Percentiles rank a stretch among this genome's conserved stretches.
These are phyloP conservation scores for Corynespora cassiicola DNA, from an alignment of 2,329 filamentous ascomycete genomes.

Conservation along the genomic window DNA sequence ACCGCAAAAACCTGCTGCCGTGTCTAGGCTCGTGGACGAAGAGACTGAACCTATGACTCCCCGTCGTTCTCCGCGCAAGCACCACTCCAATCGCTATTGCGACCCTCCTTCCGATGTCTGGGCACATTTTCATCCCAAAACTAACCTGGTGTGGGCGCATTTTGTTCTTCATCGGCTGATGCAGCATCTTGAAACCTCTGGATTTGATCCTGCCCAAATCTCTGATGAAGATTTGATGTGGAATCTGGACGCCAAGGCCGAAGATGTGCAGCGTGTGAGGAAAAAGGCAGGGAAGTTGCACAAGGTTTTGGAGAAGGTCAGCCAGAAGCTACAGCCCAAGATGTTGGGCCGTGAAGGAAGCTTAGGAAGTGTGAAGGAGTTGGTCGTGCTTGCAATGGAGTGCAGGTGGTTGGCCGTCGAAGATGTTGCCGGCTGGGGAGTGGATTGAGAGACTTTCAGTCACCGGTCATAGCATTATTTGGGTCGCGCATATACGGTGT, in stretches of 20 bases:
- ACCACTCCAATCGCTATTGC: not conserved
- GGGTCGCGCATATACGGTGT: no score
- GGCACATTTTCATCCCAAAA: constrained; percentile 63
- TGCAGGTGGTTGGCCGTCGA: constrained; percentile 40
- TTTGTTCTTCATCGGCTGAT: constrained; percentile 66
- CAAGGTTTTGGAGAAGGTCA: constrained; percentile 42
- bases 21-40: constrained; percentile 28
- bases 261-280: constrained; percentile 29
- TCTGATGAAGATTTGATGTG: constrained; percentile 19
- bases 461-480: no score
- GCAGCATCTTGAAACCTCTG: constrained; percentile 39
- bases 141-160: constrained; percentile 69
- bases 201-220: constrained; percentile 24
- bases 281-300: constrained; percentile 48
- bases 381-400: constrained; percentile 42
- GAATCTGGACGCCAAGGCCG: constrained; percentile 14
- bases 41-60: constrained; percentile 9
- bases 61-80: constrained; percentile 6
- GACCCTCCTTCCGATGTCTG: constrained; percentile 44
- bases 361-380: constrained; percentile 38
- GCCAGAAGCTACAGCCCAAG: constrained; percentile 48
- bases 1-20: constrained; percentile 30
- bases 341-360: constrained; percentile 26
- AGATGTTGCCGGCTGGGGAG: constrained; percentile 33
- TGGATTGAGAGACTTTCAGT: constrained; percentile 2